phyloP scores from a whole-genome alignment of 495 filamentous ascomycete species.

The Podospora tetraspora region DNA sequence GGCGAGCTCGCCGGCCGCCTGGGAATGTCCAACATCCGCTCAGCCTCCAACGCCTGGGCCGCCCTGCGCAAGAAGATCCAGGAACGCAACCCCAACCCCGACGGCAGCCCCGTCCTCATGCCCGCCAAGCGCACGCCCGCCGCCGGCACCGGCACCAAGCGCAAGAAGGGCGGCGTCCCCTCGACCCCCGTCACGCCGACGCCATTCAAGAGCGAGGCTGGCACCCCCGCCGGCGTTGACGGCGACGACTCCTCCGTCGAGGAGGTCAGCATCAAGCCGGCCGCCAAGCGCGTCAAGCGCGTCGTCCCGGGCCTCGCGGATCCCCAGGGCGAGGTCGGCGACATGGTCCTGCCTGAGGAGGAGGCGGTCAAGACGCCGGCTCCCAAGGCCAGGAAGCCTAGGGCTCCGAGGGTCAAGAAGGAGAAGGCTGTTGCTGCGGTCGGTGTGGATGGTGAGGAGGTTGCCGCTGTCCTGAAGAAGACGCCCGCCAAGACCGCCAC shows the following conservation, averaged over 20 bases:
- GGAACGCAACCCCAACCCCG: background rate
- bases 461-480: background rate
- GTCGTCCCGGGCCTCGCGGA: background rate
- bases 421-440: background rate
- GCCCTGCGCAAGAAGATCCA: conserved; percentile 8
- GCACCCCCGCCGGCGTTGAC: background rate
- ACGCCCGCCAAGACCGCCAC: background rate
- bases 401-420: background rate
- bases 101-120: background rate
- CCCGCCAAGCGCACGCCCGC: background rate
- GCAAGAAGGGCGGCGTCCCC: background rate
- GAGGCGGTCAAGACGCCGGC: too few species aligned
- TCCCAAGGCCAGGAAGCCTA: background rate
- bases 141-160: background rate
- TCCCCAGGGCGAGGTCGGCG: too few species aligned
- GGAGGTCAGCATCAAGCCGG: background rate
- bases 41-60: conserved; percentile 14
- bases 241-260: background rate
- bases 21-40: conserved; percentile 14
- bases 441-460: background rate
- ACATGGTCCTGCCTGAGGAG: too few species aligned
- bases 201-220: background rate
- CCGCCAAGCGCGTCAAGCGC: background rate
- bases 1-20: conserved; percentile 2
- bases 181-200: background rate